These are phyloP conservation scores for Heteromeles arbutifolia DNA, from an alignment of 306 rosid genomes.

Conservation along the genomic window DNA sequence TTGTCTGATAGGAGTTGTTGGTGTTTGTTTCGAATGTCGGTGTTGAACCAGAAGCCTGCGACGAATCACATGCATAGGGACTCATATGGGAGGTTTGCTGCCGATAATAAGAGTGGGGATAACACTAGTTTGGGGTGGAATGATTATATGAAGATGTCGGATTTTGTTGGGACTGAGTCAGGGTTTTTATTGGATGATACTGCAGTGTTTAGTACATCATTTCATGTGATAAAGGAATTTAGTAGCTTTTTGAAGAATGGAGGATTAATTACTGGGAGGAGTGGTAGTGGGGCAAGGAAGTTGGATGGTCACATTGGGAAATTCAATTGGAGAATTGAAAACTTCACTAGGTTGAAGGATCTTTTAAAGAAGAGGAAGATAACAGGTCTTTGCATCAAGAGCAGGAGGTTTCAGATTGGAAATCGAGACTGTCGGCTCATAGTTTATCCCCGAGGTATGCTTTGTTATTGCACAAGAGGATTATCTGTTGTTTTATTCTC, in stretches of 20 bases:
- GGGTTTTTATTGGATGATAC: slow-evolving; percentile 83
- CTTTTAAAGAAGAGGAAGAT: slow-evolving; percentile 93
- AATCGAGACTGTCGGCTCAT: slow-evolving; percentile 95
- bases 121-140: slow-evolving; percentile 99
- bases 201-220: slow-evolving; percentile 84
- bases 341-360: slow-evolving; percentile 92
- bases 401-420: slow-evolving; percentile 97
- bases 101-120: slow-evolving; percentile 96
- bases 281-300: slow-evolving; percentile 75
- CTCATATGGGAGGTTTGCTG: slow-evolving; percentile 91
- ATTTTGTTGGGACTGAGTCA: slow-evolving; percentile 70
- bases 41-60: slow-evolving; percentile 87
- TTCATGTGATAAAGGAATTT: slow-evolving; percentile 92
- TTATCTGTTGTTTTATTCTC: background rate
- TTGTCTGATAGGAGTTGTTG: slow-evolving; percentile 97
- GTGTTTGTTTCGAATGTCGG: slow-evolving; percentile 97
- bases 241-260: slow-evolving; percentile 92
- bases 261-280: slow-evolving; percentile 59
- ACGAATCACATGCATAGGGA: slow-evolving; percentile 96
- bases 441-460: slow-evolving; percentile 97
- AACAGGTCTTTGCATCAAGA: slow-evolving; percentile 94
- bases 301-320: slow-evolving; percentile 93
- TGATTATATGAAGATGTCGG: slow-evolving; percentile 96
- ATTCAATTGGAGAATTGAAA: slow-evolving; percentile 94
- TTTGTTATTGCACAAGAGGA: slow-evolving; percentile 15